Percentiles rank a stretch among this genome's conserved stretches.
These are phyloP conservation scores for Sporothrix dimorphospora DNA, from an alignment of 2,329 filamentous ascomycete genomes.

Conservation along the genomic window DNA sequence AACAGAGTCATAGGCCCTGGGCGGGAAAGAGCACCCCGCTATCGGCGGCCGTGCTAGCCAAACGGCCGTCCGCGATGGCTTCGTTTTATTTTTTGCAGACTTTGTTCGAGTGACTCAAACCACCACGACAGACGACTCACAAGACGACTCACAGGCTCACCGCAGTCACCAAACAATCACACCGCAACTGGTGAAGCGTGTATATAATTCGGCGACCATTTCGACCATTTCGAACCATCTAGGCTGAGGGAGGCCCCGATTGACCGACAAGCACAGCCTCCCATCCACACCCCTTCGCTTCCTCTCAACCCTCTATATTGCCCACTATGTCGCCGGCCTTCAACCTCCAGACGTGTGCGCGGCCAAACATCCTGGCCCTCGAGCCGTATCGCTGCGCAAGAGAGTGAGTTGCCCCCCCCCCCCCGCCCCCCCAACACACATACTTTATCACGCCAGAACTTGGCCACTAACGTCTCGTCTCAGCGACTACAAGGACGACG, in stretches of 20 bases:
- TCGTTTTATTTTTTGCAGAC: constrained; percentile 8
- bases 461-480: constrained; percentile 17
- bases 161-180: neutral
- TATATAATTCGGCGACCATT: constrained; percentile 3
- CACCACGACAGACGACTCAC: constrained; percentile 13
- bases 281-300: neutral
- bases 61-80: constrained; percentile 7
- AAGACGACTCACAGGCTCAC: constrained; percentile 1
- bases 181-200: neutral
- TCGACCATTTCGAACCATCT: neutral
- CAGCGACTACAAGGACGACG: constrained; percentile 98
- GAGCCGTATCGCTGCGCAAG: constrained; percentile 80
- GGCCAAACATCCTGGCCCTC: constrained; percentile 75
- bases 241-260: neutral
- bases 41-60: constrained; percentile 22
- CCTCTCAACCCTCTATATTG: neutral
- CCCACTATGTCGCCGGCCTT: constrained; percentile 62
- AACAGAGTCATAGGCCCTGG: constrained; percentile 11
- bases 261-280: neutral
- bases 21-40: constrained; percentile 27
- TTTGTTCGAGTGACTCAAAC: constrained; percentile 15
- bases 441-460: constrained; percentile 20
- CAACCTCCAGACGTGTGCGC: constrained; percentile 72
- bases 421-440: too few species aligned
- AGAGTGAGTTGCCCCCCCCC: constrained; percentile 68